phyloP scores from a whole-genome alignment of 2,329 filamentous ascomycete species.

The Sporothrix brunneoviolacea region DNA sequence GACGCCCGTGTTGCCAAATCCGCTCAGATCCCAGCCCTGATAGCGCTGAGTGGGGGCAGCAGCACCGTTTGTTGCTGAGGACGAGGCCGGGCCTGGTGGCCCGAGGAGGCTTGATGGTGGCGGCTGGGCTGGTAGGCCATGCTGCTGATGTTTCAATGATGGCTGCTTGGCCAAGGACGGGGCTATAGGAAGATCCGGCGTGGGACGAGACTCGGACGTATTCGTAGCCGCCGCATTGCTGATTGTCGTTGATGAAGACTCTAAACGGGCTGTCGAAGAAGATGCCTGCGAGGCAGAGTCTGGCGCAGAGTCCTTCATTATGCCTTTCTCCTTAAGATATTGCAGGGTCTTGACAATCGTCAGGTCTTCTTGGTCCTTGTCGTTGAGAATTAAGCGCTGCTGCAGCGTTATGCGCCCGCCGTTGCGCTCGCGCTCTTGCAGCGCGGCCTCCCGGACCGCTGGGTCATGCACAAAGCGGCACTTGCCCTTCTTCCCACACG shows the following conservation, averaged over 20 bases:
- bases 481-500: constrained; percentile 67
- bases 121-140: constrained; percentile 30
- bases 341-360: constrained; percentile 60
- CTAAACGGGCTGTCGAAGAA: no score
- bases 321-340: constrained; percentile 55
- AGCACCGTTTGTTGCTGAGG: not conserved
- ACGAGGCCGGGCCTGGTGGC: no score
- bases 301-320: constrained; percentile 35
- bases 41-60: constrained; percentile 25
- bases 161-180: constrained; percentile 22
- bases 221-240: no score
- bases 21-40: constrained; percentile 34
- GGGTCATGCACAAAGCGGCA: constrained; percentile 65
- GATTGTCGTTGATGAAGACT: no score
- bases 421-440: constrained; percentile 58
- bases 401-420: constrained; percentile 60
- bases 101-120: not conserved
- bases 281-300: no score
- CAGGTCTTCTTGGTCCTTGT: constrained; percentile 62
- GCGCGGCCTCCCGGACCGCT: constrained; percentile 54
- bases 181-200: constrained; percentile 13
- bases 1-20: constrained; percentile 35
- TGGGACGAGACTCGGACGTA: no score
- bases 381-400: constrained; percentile 59
- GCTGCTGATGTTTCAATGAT: constrained; percentile 8